Evolutionary conservation across 768 basidiomycete genomes (phyloP).

Genomic region (Suillus occidentalis): DNA sequence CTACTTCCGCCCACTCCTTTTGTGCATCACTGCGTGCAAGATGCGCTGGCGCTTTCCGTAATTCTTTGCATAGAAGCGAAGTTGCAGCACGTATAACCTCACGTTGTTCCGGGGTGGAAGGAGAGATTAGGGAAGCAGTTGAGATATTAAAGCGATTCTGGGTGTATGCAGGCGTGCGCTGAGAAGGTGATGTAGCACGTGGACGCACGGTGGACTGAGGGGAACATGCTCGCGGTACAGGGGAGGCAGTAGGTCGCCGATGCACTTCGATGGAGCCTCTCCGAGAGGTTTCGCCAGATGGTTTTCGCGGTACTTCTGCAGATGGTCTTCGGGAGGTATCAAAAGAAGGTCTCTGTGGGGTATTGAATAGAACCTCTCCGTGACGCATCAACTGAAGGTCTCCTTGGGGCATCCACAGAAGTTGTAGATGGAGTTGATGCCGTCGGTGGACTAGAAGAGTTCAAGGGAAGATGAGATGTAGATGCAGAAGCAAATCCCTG

Average conservation of each 20-base stretch:
- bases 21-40: constrained; percentile 50
- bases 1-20: constrained; percentile 75
- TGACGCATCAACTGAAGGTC: constrained; percentile 25
- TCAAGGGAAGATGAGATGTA: constrained; percentile 50
- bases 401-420: constrained; percentile 27
- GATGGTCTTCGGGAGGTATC: constrained; percentile 38
- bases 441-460: constrained; percentile 21
- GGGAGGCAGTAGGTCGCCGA: constrained; percentile 24
- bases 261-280: constrained; percentile 25
- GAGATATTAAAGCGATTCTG: constrained; percentile 62
- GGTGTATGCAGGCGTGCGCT: constrained; percentile 40
- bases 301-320: constrained; percentile 36
- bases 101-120: constrained; percentile 58
- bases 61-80: constrained; percentile 64
- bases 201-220: constrained; percentile 44
- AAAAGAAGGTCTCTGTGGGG: constrained; percentile 32
- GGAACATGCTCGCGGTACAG: constrained; percentile 41
- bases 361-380: constrained; percentile 31
- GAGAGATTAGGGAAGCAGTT: constrained; percentile 49
- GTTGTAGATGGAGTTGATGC: constrained; percentile 30
- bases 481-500: constrained; percentile 50
- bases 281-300: constrained; percentile 26
- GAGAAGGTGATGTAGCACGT: constrained; percentile 47
- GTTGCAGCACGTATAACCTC: constrained; percentile 68
- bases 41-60: constrained; percentile 59